phyloP scores from a whole-genome alignment of 2,329 filamentous ascomycete genomes.

The Laburnicola sp. region DNA sequence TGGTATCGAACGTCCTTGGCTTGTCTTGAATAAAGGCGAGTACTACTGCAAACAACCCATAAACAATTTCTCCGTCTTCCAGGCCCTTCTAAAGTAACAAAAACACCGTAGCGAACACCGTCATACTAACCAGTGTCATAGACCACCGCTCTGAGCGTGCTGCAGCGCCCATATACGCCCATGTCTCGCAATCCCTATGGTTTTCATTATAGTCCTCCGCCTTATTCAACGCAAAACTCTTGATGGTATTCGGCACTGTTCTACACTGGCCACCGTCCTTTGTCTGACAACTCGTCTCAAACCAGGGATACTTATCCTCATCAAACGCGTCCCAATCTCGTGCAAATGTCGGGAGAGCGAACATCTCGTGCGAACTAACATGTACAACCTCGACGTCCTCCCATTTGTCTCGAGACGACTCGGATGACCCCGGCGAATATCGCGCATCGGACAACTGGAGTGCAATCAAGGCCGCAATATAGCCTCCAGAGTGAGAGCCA shows the following conservation, averaged over 20 bases:
- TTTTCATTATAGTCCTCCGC: background rate
- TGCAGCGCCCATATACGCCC: background rate
- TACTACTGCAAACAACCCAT: too few species aligned
- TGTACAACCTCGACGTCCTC: constrained; percentile 59
- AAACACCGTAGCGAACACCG: background rate
- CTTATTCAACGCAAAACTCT: background rate
- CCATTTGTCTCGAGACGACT: too few species aligned
- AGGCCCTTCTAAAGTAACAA: background rate
- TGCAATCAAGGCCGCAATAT: constrained; percentile 70
- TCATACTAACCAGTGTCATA: background rate
- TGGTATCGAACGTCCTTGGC: too few species aligned
- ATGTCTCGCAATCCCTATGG: constrained; percentile 2
- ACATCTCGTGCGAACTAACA: constrained; percentile 66
- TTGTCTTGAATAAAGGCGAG: too few species aligned
- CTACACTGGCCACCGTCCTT: constrained; percentile 1
- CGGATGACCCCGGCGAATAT: constrained; percentile 51
- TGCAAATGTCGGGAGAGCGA: constrained; percentile 63
- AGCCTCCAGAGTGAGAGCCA: constrained; percentile 77
- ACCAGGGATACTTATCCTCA: constrained; percentile 2
- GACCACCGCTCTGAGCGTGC: background rate
- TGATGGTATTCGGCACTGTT: background rate
- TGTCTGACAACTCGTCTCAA: constrained; percentile 1
- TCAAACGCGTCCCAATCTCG: constrained; percentile 21
- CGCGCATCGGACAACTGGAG: constrained; percentile 65
- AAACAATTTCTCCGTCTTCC: background rate